A percentile compares a stretch with the other conserved stretches of the same genome.
These are phyloP conservation scores for Starmerella gropengiesseri DNA, from an alignment of 805 yeast species.

Conservation along the genomic window DNA sequence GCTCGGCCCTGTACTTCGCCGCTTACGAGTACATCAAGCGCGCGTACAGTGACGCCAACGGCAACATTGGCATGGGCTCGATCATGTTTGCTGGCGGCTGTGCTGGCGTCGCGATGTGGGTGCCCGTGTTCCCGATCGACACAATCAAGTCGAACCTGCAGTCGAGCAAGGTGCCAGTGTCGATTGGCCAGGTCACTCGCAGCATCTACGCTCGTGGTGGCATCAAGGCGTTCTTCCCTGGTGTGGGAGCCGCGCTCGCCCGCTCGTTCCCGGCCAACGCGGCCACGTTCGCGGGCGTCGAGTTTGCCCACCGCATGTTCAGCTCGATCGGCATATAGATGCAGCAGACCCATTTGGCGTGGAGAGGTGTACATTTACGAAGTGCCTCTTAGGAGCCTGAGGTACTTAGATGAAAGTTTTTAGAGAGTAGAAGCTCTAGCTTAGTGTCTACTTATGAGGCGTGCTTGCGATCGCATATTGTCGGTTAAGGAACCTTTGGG, in stretches of 20 bases:
- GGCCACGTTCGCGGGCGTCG: constrained; percentile 96
- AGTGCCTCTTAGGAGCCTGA: no score
- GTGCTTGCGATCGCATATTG: no score
- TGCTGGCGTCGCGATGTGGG: constrained; percentile 97
- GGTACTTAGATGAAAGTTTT: no score
- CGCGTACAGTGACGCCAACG: constrained; percentile 34
- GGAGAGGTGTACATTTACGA: no score
- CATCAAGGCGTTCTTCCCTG: constrained; percentile 88
- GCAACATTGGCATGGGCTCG: constrained; percentile 51
- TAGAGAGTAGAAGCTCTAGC: no score
- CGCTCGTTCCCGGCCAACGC: constrained; percentile 98
- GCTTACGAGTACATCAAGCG: constrained; percentile 77
- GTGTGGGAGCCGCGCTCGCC: constrained; percentile 87
- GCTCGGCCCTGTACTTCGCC: constrained; percentile 90
- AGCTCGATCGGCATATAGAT: constrained; percentile 16
- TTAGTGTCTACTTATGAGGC: no score
- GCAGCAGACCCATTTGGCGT: neutral
- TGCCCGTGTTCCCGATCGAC: constrained; percentile 88
- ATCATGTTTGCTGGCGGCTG: constrained; percentile 86
- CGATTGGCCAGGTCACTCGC: constrained; percentile 55
- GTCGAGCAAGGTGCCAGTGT: constrained; percentile 41
- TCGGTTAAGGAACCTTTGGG: no score
- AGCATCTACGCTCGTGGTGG: constrained; percentile 69
- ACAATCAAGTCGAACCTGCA: constrained; percentile 82
- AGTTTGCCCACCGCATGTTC: constrained; percentile 45